Evolutionary conservation across 371 early-diverging fungal genomes (phyloP).

Genomic region (Cokeromyces recurvatus): DNA sequence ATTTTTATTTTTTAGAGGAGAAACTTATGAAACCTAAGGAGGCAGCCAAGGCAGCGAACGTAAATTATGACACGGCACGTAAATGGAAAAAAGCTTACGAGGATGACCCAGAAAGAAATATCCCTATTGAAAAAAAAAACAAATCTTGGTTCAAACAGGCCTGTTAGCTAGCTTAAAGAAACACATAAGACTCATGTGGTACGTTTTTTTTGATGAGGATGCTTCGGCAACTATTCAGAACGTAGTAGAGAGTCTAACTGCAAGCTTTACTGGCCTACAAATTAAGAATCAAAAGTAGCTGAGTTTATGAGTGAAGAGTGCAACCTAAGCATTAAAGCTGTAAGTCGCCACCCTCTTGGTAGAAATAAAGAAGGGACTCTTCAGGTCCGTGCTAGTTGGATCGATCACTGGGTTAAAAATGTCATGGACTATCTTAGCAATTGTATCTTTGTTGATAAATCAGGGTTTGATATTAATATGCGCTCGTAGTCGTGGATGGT

Average conservation of each 20-base stretch:
- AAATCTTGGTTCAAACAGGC: slow-evolving; percentile 1
- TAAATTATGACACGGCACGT: slow-evolving; percentile 8
- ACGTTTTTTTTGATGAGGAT: slow-evolving; percentile 7
- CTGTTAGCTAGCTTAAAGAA: slow-evolving; percentile 3
- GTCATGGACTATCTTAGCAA: neutral
- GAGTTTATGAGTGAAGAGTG: slow-evolving; percentile 1
- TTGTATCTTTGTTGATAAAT: slow-evolving; percentile 3
- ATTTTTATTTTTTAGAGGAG: slow-evolving; percentile 5
- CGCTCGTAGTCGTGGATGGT: neutral
- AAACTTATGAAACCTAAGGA: slow-evolving; percentile 7
- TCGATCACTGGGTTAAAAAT: neutral
- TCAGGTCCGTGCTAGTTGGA: neutral
- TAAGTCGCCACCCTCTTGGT: neutral
- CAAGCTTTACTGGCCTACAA: neutral
- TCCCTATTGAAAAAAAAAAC: slow-evolving; percentile 4
- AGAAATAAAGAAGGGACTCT: slow-evolving; percentile 3
- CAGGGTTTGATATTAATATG: slow-evolving; percentile 7
- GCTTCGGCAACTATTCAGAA: slow-evolving; percentile 2
- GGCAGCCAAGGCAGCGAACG: slow-evolving; percentile 7
- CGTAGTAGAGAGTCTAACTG: neutral
- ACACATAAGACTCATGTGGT: slow-evolving; percentile 1
- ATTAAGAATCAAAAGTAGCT: slow-evolving; percentile 10
- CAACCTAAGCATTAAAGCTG: slow-evolving; percentile 1
- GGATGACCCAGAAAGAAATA: slow-evolving; percentile 5
- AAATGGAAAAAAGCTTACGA: slow-evolving; percentile 6